Evolutionary conservation across 2,329 filamentous ascomycete species (phyloP), one percentile per base, ranked within the genome.

Genomic region (Beauveria australis): DNA sequence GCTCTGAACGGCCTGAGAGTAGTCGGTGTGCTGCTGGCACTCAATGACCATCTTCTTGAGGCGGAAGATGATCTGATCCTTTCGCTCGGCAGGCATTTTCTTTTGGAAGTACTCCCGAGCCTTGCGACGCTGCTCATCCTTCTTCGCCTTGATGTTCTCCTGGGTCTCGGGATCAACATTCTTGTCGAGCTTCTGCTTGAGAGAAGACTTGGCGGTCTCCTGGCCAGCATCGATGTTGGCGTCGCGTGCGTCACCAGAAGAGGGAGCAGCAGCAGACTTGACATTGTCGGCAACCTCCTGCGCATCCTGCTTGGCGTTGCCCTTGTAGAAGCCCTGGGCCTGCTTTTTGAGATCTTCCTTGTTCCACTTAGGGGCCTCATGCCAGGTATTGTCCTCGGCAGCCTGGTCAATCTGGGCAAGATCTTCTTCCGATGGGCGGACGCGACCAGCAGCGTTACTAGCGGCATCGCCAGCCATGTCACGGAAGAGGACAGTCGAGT

Each of bases 11-110:
- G 94, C 94, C 73, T 89, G 83, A 67, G 92, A 87, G 75, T 97
- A 99, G 69, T 99, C 93, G 62, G 90, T 85, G 71, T 97, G 94
- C 61, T 93, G 90, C 77, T 99, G 94, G 68, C 96, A 92, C 76
- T 99, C 94, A 51, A 97, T 86, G 44, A 99, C 79, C 89, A 97
- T 96, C 85, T 97, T 97, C 86, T 85, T 99, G 66, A 99, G 77
- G 43, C 94, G 89, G 83, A 87, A 96, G 68, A 97, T 87, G 60
- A 87, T 88, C 79, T 96, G 92, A 8, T 97, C 92, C 63, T 92
- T 91, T 63, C 94, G 91, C 74, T 97, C 92, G 75, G 93, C 79
- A 1, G 94, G 92, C 75, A 99, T 82, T 81, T 97, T 99, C 69
- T 87, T 83, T 67, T 85, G 81, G 60, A 97, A 78, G 72, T 97